phyloP scores from a whole-genome alignment of 352 stramenopile species.

The Pythium insidiosum region DNA sequence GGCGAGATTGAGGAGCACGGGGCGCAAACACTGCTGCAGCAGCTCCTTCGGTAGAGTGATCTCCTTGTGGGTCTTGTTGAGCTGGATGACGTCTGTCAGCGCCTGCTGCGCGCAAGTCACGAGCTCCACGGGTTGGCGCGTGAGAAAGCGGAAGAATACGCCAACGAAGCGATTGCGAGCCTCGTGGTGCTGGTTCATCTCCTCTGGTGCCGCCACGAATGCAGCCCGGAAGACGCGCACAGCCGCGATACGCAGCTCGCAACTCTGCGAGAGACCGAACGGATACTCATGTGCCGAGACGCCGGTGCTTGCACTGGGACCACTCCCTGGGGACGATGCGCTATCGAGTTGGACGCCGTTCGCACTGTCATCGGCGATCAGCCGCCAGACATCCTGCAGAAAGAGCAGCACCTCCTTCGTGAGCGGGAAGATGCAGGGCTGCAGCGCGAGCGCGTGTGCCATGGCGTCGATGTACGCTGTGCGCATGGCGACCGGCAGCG shows the following conservation, averaged over 20 bases:
- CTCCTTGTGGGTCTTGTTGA: conserved; percentile 86
- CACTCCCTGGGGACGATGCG: not conserved
- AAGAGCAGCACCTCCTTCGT: conserved; percentile 84
- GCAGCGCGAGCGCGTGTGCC: conserved; percentile 63
- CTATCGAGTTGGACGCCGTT: not conserved
- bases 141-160: conserved; percentile 90
- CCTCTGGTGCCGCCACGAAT: conserved; percentile 72
- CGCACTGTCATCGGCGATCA: conserved; percentile 66
- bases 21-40: conserved; percentile 93
- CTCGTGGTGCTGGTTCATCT: conserved; percentile 82
- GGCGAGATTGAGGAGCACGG: conserved; percentile 94
- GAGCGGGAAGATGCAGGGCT: conserved; percentile 73
- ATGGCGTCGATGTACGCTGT: conserved; percentile 83
- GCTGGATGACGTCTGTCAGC: conserved; percentile 71
- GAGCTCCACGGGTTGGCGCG: conserved; percentile 69
- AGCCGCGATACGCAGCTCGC: conserved; percentile 79
- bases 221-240: conserved; percentile 84
- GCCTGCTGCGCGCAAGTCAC: conserved; percentile 76
- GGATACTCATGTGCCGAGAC: conserved; percentile 80
- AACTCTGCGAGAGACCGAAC: conserved; percentile 75
- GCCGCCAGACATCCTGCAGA: conserved; percentile 77
- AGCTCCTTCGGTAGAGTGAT: conserved; percentile 91
- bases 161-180: conserved; percentile 81
- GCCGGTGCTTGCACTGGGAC: not conserved
- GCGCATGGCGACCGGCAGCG: conserved; percentile 54